Base-by-base conservation (phyloP, 768 basidiomycete species). In the Mycena metata region DNA sequence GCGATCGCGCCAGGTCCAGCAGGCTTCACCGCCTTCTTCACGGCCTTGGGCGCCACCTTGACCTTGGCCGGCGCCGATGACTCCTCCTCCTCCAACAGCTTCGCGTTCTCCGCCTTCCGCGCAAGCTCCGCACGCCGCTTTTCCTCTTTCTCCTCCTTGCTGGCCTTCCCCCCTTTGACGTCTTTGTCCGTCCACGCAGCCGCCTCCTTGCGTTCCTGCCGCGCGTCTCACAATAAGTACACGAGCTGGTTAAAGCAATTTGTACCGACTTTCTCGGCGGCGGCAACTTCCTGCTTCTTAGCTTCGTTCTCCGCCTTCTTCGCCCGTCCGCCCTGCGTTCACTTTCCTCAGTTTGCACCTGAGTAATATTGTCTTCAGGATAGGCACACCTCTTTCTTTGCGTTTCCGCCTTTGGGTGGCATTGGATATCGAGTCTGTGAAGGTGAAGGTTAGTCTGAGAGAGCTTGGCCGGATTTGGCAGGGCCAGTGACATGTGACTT, bases 371-470 rank as follows among this genome's bases (percentile, higher is more conserved):
- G n/a, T n/a, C n/a, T n/a, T n/a, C n/a, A n/a, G n/a, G n/a, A n/a
- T n/a, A n/a, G n/a, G n/a, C n/a, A n/a, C n/a, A n/a, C n/a, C n/a
- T 97, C 96, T 78, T 97, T 97, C 90, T 97, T 98, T 64, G 94
- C 84, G 84, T 96, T 97, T 73, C 86, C 89, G 69, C 91, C 93
- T 79, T 94, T 95, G 1, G 96, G 96, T 54, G 96, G 80, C 96
- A 96, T 96, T 46, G 39, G 30, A 30, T 30, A 30, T 50, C 59
- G 46, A 43, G 45, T 46, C 30, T 58, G 23, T 43, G 54, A 41
- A 5, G n/a, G 45, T 64, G 23, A 35, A 21, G 39, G 58, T 47
- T 51, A 2, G 42, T 47, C 36, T 26, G 59, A 42, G 35, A 69
- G 51, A 51, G 36, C 15, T n/a, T 36, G 19, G 39, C 12, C 26